Conservation (phyloP, 768 basidiomycete species). For the Boletus edulis region DNA sequence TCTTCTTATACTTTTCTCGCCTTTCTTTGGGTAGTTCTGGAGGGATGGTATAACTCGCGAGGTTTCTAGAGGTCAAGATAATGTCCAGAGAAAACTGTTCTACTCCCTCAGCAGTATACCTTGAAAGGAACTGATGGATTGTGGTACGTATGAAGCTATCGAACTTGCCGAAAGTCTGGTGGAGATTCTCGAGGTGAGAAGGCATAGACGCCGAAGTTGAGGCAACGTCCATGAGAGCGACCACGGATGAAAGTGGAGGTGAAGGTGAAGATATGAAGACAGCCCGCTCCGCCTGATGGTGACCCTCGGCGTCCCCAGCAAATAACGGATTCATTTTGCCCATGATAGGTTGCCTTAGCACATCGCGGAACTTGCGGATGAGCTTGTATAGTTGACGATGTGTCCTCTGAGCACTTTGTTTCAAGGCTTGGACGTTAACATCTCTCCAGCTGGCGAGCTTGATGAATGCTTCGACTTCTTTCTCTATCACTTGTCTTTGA, state of each 20-base stretch:
- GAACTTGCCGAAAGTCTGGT: constrained; percentile 52
- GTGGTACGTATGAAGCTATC: constrained; percentile 39
- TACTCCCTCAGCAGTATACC: constrained; percentile 39
- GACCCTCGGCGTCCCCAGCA: constrained; percentile 37
- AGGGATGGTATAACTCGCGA: constrained; percentile 49
- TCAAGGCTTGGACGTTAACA: constrained; percentile 89
- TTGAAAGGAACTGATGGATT: constrained; percentile 42
- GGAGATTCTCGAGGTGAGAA: constrained; percentile 47
- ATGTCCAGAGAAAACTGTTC: constrained; percentile 62
- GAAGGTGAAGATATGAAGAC: background rate
- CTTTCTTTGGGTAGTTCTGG: constrained; percentile 43
- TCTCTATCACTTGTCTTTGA: constrained; percentile 66
- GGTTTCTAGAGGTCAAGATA: constrained; percentile 55
- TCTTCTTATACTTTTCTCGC: constrained; percentile 65
- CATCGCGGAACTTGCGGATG: constrained; percentile 88
- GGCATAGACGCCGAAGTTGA: constrained; percentile 11
- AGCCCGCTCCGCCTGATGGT: constrained; percentile 7
- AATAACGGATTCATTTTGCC: constrained; percentile 38
- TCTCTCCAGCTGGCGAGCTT: constrained; percentile 99
- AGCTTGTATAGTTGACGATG: constrained; percentile 90
- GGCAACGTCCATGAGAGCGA: background rate
- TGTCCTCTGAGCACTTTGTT: constrained; percentile 84
- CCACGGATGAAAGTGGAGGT: background rate
- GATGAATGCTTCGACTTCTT: constrained; percentile 79
- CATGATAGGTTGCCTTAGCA: constrained; percentile 70